Evolutionary conservation across 495 filamentous ascomycete genomes (phyloP).

Genomic region (Ascobolus immersus): DNA sequence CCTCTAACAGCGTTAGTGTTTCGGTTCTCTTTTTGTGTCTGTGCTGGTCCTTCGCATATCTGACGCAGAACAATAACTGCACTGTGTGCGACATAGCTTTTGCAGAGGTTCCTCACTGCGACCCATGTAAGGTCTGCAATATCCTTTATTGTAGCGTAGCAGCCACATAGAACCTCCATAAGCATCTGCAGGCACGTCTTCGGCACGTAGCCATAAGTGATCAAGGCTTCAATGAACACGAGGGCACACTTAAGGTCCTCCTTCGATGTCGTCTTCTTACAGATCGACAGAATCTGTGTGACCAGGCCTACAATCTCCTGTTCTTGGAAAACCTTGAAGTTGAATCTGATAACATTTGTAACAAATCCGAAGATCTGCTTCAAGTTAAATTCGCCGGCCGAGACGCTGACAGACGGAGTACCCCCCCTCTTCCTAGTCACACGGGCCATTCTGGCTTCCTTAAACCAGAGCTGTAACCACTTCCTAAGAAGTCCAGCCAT

Average conservation of each 20-base stretch:
- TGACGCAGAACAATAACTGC: constrained; percentile 39
- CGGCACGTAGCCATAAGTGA: constrained; percentile 55
- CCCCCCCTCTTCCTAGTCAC: constrained; percentile 16
- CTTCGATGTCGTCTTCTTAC: constrained; percentile 44
- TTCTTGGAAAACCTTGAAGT: constrained; percentile 46
- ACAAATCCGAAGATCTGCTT: constrained; percentile 45
- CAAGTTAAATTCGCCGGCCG: constrained; percentile 41
- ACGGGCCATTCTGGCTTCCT: constrained; percentile 25
- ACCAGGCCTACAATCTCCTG: constrained; percentile 42
- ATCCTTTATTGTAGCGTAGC: constrained; percentile 45
- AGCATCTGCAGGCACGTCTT: constrained; percentile 37
- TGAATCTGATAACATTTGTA: constrained; percentile 61
- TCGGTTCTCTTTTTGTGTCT: constrained; percentile 21
- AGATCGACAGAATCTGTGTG: constrained; percentile 40
- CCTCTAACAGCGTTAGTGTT: constrained; percentile 41
- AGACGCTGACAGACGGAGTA: constrained; percentile 6
- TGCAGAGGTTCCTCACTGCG: constrained; percentile 48
- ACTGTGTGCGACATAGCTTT: constrained; percentile 50
- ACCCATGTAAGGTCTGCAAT: constrained; percentile 50
- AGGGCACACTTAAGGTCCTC: constrained; percentile 53
- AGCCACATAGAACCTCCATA: constrained; percentile 56
- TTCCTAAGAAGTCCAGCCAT: constrained; percentile 30
- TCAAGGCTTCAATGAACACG: constrained; percentile 50
- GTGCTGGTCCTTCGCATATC: constrained; percentile 29
- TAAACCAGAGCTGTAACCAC: constrained; percentile 32